Evolutionary conservation across 768 basidiomycete species (phyloP).

Genomic region (Auricularia cornea): DNA sequence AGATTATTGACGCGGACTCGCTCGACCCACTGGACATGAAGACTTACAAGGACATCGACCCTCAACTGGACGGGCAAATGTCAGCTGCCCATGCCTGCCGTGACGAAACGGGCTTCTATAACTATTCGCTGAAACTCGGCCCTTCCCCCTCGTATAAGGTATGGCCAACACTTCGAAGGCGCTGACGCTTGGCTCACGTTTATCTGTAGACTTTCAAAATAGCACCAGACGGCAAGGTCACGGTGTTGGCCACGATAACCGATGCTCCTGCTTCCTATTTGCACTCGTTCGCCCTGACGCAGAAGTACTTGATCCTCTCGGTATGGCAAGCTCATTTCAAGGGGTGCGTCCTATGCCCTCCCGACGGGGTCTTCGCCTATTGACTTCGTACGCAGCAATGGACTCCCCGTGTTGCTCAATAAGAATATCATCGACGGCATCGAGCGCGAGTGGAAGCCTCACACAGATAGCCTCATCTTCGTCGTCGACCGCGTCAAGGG

Average conservation of each 20-base stretch:
- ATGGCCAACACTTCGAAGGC: not conserved
- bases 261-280: too few relatives aligned
- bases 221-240: too few relatives aligned
- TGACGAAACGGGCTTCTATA: slow-evolving; percentile 27
- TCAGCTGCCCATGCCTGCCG: slow-evolving; percentile 31
- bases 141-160: slow-evolving; percentile 23
- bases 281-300: too few relatives aligned
- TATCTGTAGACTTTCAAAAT: too few relatives aligned
- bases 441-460: slow-evolving; percentile 18
- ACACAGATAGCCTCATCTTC: slow-evolving; percentile 26
- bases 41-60: slow-evolving; percentile 23
- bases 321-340: too few relatives aligned
- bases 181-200: too few relatives aligned
- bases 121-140: slow-evolving; percentile 25
- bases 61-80: slow-evolving; percentile 24
- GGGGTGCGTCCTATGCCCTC: too few relatives aligned
- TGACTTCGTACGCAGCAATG: not conserved
- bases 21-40: slow-evolving; percentile 27
- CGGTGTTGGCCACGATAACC: too few relatives aligned
- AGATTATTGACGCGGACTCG: slow-evolving; percentile 28
- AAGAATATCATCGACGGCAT: slow-evolving; percentile 27
- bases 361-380: too few relatives aligned
- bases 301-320: too few relatives aligned
- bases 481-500: slow-evolving; percentile 14
- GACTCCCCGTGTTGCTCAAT: slow-evolving; percentile 21